Evolutionary conservation across 306 rosid genomes (phyloP).

Genomic region (Prunus armeniaca): DNA sequence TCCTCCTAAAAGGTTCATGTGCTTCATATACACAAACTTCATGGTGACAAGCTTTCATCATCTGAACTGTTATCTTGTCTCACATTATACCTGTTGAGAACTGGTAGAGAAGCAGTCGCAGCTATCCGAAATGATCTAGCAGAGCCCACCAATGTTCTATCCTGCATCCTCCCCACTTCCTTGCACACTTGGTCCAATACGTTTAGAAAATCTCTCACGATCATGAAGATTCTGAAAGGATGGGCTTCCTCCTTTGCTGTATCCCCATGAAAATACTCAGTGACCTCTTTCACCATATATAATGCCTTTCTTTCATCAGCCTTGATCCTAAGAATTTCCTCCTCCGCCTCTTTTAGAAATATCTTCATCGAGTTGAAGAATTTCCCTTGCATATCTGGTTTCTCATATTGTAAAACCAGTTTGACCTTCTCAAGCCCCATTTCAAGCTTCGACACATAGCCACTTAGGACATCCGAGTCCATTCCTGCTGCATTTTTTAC

Average conservation of each 20-base stretch:
- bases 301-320: conserved; percentile 72
- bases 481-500: conserved; percentile 94
- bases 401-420: conserved; percentile 66
- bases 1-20: conserved; percentile 39
- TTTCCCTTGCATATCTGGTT: conserved; percentile 59
- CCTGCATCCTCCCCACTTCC: conserved; percentile 90
- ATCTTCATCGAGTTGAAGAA: conserved; percentile 71
- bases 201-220: conserved; percentile 84
- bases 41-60: conserved; percentile 88
- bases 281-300: conserved; percentile 81
- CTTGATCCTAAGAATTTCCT: conserved; percentile 64
- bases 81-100: conserved; percentile 72
- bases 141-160: conserved; percentile 72
- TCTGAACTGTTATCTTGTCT: conserved; percentile 77
- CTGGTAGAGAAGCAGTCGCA: conserved; percentile 72
- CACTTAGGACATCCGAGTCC: conserved; percentile 93
- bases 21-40: conserved; percentile 34
- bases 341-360: conserved; percentile 81
- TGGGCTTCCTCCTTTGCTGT: conserved; percentile 91
- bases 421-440: conserved; percentile 88
- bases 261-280: conserved; percentile 88
- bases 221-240: conserved; percentile 91
- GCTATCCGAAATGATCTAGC: conserved; percentile 85
- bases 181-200: conserved; percentile 88
- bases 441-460: conserved; percentile 87